Evolutionary conservation across 768 basidiomycete species (phyloP).

Genomic region (Suillus weaverae): DNA sequence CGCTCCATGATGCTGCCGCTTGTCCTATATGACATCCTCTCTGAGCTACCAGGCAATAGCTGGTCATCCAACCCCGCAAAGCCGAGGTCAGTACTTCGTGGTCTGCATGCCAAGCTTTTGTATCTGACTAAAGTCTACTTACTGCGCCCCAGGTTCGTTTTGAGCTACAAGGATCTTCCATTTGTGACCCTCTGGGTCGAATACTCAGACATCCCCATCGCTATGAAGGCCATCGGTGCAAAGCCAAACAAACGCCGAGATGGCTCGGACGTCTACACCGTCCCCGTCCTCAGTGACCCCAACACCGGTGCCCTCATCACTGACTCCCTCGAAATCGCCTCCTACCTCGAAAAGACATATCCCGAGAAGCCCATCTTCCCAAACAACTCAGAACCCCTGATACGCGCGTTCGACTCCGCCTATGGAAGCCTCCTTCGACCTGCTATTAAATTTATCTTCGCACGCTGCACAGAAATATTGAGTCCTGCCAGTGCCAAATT

Average conservation of each 20-base stretch:
- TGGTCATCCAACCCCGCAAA: conserved; percentile 42
- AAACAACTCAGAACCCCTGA: conserved; percentile 23
- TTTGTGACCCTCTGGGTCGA: conserved; percentile 37
- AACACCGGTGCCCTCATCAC: conserved; percentile 29
- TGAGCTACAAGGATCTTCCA: conserved; percentile 34
- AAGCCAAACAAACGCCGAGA: conserved; percentile 18
- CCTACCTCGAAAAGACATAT: conserved; percentile 38
- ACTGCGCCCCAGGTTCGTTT: conserved; percentile 25
- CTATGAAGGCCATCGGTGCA: conserved; percentile 28
- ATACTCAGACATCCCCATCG: conserved; percentile 32
- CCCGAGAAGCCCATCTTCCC: conserved; percentile 32
- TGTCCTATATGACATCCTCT: conserved; percentile 39
- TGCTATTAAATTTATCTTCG: conserved; percentile 16
- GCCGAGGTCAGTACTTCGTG: conserved; percentile 29
- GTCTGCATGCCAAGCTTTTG: neutral
- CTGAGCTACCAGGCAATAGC: conserved; percentile 25
- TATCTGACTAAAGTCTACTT: neutral
- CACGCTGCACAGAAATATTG: conserved; percentile 30
- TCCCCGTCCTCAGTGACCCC: conserved; percentile 38
- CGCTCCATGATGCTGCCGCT: conserved; percentile 24
- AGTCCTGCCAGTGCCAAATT: conserved; percentile 36
- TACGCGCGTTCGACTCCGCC: conserved; percentile 20
- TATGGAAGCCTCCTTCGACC: neutral
- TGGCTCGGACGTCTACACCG: conserved; percentile 27
- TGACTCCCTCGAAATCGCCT: conserved; percentile 34